Conservation (phyloP, 768 basidiomycete species). For the Russula brevipes region DNA sequence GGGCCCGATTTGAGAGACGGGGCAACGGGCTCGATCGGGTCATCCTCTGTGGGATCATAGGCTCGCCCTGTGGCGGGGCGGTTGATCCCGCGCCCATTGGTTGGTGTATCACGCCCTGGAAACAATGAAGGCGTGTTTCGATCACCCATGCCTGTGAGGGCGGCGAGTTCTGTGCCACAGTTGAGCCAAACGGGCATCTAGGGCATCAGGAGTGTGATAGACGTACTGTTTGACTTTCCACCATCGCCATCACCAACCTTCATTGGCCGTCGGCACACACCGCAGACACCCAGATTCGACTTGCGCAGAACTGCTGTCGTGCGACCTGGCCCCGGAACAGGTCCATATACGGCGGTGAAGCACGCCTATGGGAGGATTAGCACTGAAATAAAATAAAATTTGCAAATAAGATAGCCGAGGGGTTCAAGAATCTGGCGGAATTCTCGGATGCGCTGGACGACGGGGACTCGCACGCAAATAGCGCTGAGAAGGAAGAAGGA, state of each 20-base stretch:
- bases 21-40: slow-evolving; percentile 62
- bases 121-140: slow-evolving; percentile 50
- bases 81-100: slow-evolving; percentile 33
- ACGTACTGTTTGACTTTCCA: slow-evolving; percentile 82
- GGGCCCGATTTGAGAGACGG: slow-evolving; percentile 43
- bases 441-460: neutral
- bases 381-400: neutral
- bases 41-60: slow-evolving; percentile 76
- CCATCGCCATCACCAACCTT: slow-evolving; percentile 85
- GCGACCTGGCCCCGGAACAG: slow-evolving; percentile 57
- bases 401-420: neutral
- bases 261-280: slow-evolving; percentile 96
- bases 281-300: slow-evolving; percentile 89
- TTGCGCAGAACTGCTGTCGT: slow-evolving; percentile 53
- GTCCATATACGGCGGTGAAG: slow-evolving; percentile 95
- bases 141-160: slow-evolving; percentile 85
- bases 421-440: neutral
- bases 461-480: neutral
- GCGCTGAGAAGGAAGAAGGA: neutral
- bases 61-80: slow-evolving; percentile 22
- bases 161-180: slow-evolving; percentile 72
- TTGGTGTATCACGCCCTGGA: slow-evolving; percentile 64
- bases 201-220: slow-evolving; percentile 26
- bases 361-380: slow-evolving; percentile 62
- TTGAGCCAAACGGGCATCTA: slow-evolving; percentile 16